Evolutionary conservation across 371 early-diverging fungal genomes (phyloP), one percentile per base, ranked within the genome.

Genomic region (Thermomucor indicae-seudaticae): DNA sequence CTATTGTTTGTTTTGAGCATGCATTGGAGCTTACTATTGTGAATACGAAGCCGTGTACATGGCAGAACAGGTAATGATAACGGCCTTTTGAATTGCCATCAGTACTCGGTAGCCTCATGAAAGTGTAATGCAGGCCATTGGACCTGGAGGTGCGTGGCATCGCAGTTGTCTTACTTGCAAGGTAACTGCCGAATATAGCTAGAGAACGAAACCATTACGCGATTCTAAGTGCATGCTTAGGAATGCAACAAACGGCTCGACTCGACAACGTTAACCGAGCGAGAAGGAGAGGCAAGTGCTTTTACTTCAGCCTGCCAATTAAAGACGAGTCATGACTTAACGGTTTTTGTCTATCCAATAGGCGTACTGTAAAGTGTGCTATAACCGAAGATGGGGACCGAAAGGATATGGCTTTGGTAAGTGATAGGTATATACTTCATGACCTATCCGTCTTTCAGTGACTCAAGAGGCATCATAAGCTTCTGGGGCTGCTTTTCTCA

Each of bases 391-490:
- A 60, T 75, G 72, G 72, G 76, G 72, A n/a, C 72, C 76, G 1
- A 75, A 74, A 49, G 72, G 76, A 16, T 75, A 75, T 59, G 76
- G 75, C 14, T 74, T 71, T 58, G 76, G 76, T 64, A 64, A 53
- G 45, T 31, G 4, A 42, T 31, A 12, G 3, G 29, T 11, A 27
- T n/a, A 17, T 29, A 17, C 19, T 23, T 14, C 14, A 1, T 6
- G n/a, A 5, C 16, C 20, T 27, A 24, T n/a, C 22, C 8, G 20
- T n/a, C 19, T 19, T 11, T 29, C n/a, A n/a, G n/a, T n/a, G n/a
- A n/a, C n/a, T n/a, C n/a, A n/a, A n/a, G n/a, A n/a, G n/a, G n/a
- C 5, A 6, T 41, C 17, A 29, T 32, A 23, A 67, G 75, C 76
- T 48, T 70, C 72, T 22, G 76, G 72, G n/a, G 72, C 69, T 14